phyloP scores from a whole-genome alignment of 805 yeast species.

The Candida verbasci region DNA sequence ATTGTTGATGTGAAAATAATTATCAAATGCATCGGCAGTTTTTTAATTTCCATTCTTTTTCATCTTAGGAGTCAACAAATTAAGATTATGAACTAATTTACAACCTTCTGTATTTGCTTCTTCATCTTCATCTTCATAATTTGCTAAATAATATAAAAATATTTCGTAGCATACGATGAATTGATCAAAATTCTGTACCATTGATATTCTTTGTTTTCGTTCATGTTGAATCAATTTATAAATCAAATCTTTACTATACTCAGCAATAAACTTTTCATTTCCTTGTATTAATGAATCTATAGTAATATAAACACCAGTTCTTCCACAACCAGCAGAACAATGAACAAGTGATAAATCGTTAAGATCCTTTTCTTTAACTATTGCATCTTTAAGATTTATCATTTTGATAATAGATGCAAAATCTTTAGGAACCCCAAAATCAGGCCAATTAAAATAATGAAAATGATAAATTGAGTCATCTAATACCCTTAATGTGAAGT shows the following conservation, averaged over 20 bases:
- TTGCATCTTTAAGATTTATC: slow-evolving; percentile 28
- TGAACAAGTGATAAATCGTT: slow-evolving; percentile 34
- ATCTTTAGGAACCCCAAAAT: slow-evolving; percentile 39
- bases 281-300: slow-evolving; percentile 37
- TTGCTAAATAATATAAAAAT: slow-evolving; percentile 22
- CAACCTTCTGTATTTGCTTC: too few relatives aligned
- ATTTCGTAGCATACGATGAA: slow-evolving; percentile 71
- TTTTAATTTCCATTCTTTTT: too few relatives aligned
- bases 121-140: background rate
- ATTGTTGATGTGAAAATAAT: too few relatives aligned
- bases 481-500: slow-evolving; percentile 15
- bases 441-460: slow-evolving; percentile 44
- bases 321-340: slow-evolving; percentile 60
- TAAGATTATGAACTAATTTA: too few relatives aligned
- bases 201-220: slow-evolving; percentile 70
- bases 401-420: slow-evolving; percentile 27
- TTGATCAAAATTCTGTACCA: slow-evolving; percentile 82
- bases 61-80: too few relatives aligned
- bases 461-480: slow-evolving; percentile 29
- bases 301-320: slow-evolving; percentile 51
- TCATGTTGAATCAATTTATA: slow-evolving; percentile 61
- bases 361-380: slow-evolving; percentile 11
- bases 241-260: slow-evolving; percentile 55
- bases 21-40: too few relatives aligned
- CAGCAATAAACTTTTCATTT: background rate